Evolutionary conservation across 2,329 filamentous ascomycete genomes (phyloP).

Genomic region (Lachnellula subtilissima): DNA sequence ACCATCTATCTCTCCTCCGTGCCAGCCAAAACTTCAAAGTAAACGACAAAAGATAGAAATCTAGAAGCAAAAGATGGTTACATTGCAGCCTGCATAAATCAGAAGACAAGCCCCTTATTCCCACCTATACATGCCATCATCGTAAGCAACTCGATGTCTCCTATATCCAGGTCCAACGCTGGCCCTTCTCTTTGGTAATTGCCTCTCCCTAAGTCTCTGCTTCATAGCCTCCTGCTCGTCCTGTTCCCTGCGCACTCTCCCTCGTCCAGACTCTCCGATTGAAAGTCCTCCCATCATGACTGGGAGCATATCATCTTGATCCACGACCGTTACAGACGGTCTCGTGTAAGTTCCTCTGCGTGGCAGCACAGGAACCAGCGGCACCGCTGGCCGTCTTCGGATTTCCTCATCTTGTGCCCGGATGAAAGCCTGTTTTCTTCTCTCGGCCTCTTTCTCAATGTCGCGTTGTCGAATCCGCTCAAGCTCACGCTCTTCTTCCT

Average conservation of each 20-base stretch:
- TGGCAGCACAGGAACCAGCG: slow-evolving; percentile 15
- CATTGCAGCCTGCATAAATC: neutral
- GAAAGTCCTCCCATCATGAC: slow-evolving; percentile 17
- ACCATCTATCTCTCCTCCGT: too few relatives aligned
- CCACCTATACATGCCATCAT: slow-evolving; percentile 29
- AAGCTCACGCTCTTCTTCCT: slow-evolving; percentile 12
- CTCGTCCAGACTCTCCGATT: slow-evolving; percentile 2
- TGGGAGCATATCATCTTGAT: slow-evolving; percentile 15
- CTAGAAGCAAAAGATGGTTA: neutral
- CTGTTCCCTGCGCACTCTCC: slow-evolving; percentile 8
- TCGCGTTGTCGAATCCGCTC: neutral
- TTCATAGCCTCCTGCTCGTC: slow-evolving; percentile 22
- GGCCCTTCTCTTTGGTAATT: slow-evolving; percentile 19
- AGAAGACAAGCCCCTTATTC: slow-evolving; percentile 26
- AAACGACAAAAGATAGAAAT: neutral
- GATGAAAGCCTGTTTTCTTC: slow-evolving; percentile 18
- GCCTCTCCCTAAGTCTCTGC: slow-evolving; percentile 21
- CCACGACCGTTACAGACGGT: slow-evolving; percentile 25
- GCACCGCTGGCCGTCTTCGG: slow-evolving; percentile 23
- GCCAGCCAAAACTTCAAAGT: too few relatives aligned
- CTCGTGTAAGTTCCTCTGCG: slow-evolving; percentile 5
- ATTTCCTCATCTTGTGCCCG: slow-evolving; percentile 28
- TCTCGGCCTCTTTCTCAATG: slow-evolving; percentile 8
- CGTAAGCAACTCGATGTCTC: slow-evolving; percentile 26
- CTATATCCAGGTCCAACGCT: slow-evolving; percentile 22